phyloP scores from a whole-genome alignment of 2,329 filamentous ascomycete genomes.

The Epichloe sp. region DNA sequence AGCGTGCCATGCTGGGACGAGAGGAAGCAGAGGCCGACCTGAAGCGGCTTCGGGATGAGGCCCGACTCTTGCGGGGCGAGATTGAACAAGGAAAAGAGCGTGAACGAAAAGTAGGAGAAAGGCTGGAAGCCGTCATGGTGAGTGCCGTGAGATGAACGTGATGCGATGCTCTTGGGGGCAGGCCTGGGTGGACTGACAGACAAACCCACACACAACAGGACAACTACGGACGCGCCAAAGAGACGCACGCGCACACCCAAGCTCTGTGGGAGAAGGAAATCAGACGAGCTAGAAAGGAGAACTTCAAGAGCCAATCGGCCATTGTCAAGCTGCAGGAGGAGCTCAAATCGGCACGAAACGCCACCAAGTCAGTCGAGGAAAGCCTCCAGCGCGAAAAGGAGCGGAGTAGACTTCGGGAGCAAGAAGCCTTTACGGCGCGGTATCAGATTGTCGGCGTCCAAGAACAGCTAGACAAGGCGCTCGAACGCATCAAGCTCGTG shows the following conservation, averaged over 20 bases:
- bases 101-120: conserved; percentile 52
- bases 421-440: conserved; percentile 55
- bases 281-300: conserved; percentile 54
- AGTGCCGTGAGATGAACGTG: conserved; percentile 13
- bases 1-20: conserved; percentile 52
- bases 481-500: conserved; percentile 49
- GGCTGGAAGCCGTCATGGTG: conserved; percentile 58
- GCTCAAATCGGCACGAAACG: conserved; percentile 46
- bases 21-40: conserved; percentile 62
- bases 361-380: conserved; percentile 43
- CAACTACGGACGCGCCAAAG: conserved; percentile 56
- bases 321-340: conserved; percentile 64
- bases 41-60: conserved; percentile 49
- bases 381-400: conserved; percentile 50
- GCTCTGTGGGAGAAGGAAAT: conserved; percentile 64
- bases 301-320: conserved; percentile 58
- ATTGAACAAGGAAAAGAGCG: conserved; percentile 52
- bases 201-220: conserved; percentile 34
- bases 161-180: not conserved
- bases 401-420: conserved; percentile 46
- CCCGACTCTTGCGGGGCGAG: conserved; percentile 38
- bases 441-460: conserved; percentile 52
- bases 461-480: conserved; percentile 52
- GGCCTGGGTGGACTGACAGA: not conserved
- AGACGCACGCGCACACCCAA: conserved; percentile 53